Evolutionary conservation across 2,329 filamentous ascomycete species (phyloP).

Genomic region (Fusarium pseudocircinatum): DNA sequence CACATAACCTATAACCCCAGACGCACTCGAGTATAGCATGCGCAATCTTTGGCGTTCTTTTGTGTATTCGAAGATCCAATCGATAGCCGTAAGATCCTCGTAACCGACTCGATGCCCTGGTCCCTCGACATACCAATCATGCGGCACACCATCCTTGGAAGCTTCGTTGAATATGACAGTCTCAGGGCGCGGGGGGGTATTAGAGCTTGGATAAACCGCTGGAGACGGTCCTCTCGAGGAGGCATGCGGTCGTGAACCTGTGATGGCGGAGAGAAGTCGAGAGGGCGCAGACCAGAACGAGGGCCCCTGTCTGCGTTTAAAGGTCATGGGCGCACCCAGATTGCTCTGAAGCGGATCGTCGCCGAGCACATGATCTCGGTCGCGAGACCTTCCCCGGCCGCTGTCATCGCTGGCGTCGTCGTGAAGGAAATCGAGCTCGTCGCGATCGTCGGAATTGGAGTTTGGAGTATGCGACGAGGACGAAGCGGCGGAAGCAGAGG

Average conservation of each 20-base stretch:
- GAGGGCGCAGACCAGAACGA: conserved; percentile 57
- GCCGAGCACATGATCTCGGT: conserved; percentile 53
- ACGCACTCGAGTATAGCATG: conserved; percentile 74
- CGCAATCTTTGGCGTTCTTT: conserved; percentile 91
- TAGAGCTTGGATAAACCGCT: conserved; percentile 21
- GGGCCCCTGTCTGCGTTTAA: conserved; percentile 74
- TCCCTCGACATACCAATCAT: conserved; percentile 91
- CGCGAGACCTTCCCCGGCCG: conserved; percentile 13
- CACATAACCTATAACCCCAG: conserved; percentile 77
- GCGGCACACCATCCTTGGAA: conserved; percentile 59
- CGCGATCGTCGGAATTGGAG: conserved; percentile 51
- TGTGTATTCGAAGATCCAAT: conserved; percentile 99
- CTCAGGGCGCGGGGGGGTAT: conserved; percentile 22
- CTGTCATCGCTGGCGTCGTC: conserved; percentile 40
- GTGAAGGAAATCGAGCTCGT: conserved; percentile 58
- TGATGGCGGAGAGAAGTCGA: conserved; percentile 60
- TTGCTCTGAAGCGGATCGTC: conserved; percentile 66
- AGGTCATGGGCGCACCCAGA: conserved; percentile 67
- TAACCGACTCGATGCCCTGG: conserved; percentile 92
- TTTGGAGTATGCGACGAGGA: conserved; percentile 45
- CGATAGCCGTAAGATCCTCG: conserved; percentile 95
- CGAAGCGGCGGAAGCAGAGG: conserved; percentile 29
- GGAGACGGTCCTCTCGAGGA: conserved; percentile 34
- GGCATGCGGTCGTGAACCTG: conserved; percentile 38
- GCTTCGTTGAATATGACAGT: conserved; percentile 28